Base-by-base conservation (phyloP, 2,329 filamentous ascomycete genomes). In the Aspergillus fumigatus region DNA sequence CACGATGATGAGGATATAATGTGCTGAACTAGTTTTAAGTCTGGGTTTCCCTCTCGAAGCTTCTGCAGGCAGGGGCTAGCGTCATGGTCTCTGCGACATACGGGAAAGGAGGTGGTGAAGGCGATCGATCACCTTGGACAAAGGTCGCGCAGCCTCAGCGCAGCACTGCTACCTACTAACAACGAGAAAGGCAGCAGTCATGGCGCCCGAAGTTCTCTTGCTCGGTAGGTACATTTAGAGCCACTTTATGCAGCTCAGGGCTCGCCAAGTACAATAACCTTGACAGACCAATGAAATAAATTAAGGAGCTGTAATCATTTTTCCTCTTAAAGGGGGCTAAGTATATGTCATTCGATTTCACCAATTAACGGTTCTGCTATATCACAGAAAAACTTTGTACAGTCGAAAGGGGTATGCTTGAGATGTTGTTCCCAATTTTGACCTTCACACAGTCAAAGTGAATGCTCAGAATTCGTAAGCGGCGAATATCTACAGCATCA, bases 341-440 rank as follows among this genome's bases (percentile, higher is more conserved):
- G 38, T 48, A 45, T 49, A 54, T n/a, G 54, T 51, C 25, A 54
- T 43, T 41, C 26, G 35, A 7, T 52, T 38, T 41, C n/a, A 27
- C 25, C 40, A 43, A 35, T 17, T 38, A 17, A 38, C 32, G 32
- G 14, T 21, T 43, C 10, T 1, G 6, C 17, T 11, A 21, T 26
- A 65, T 23, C 62, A 29, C 19, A 62, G 59, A n/a, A 50, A 29
- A 56, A 53, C 64, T 54, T 25, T 49, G 56, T 48, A 55, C 56
- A 7, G 35, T 56, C 10, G 57, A 59, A 47, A 76, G 59, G 7
- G 62, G 56, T 49, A 75, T 63, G 56, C 65, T 75, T 50, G 72
- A 65, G 19, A 92, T 82, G 17, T 80, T 74, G 66, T 92, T 92
- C 5, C 89, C 89, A 67, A 92, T 85, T 75, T 92, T 92, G 35